Evolutionary conservation across 495 filamentous ascomycete species (phyloP).

Genomic region (Lophiotrema nucula): DNA sequence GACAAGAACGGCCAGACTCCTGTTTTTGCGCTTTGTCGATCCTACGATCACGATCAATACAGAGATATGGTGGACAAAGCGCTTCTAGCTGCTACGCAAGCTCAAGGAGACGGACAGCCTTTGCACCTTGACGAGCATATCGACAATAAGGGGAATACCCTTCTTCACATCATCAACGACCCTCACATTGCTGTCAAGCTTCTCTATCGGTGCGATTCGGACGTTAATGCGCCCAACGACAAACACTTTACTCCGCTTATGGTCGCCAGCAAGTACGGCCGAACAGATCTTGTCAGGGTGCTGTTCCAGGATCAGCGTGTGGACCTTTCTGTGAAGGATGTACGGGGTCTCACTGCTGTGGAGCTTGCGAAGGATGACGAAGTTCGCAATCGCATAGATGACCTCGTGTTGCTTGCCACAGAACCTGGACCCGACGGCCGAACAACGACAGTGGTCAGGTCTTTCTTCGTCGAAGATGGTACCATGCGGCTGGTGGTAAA

Average conservation of each 20-base stretch:
- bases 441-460: constrained; percentile 91
- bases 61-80: constrained; percentile 78
- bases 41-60: constrained; percentile 91
- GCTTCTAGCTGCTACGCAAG: constrained; percentile 66
- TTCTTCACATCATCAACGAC: constrained; percentile 90
- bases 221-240: constrained; percentile 94
- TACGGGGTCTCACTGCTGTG: constrained; percentile 88
- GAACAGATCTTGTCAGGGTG: constrained; percentile 85
- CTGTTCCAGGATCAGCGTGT: constrained; percentile 86
- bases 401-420: constrained; percentile 79
- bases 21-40: constrained; percentile 88
- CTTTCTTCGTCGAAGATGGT: constrained; percentile 96
- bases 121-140: constrained; percentile 92
- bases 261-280: constrained; percentile 98
- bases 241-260: constrained; percentile 94
- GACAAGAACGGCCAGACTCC: constrained; percentile 98
- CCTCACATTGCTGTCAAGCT: constrained; percentile 71
- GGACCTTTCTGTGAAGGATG: constrained; percentile 78
- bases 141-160: constrained; percentile 87
- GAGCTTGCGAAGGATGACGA: constrained; percentile 99
- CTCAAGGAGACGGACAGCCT: constrained; percentile 73
- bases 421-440: constrained; percentile 70
- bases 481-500: constrained; percentile 92
- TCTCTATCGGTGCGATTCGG: constrained; percentile 78
- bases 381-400: constrained; percentile 92